Evolutionary conservation across 2,329 filamentous ascomycete genomes (phyloP), one percentile per base, ranked within the genome.

Genomic region (Pezicula radicicola): DNA sequence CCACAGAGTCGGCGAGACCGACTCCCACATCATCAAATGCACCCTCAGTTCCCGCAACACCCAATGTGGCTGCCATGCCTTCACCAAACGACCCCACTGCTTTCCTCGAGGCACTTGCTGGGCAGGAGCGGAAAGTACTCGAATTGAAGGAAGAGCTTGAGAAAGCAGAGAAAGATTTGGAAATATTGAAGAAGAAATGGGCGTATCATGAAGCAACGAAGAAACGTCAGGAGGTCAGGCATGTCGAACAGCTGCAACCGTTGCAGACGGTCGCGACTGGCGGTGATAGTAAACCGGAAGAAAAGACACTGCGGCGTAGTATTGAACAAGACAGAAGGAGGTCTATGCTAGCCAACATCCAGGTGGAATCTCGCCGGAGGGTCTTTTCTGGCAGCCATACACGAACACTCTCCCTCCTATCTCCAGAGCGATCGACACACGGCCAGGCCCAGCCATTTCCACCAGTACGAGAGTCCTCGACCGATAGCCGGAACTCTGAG

Each of bases 81-180:
- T 66, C 63, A 4, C 60, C 63, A 13, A 61, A 56, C 36, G 66
- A 68, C 49, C 54, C 64, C 5, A 61, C 47, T 21, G 60, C 57
- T 0, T 89, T 97, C 63, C 85, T 99, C 59, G 92, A 91, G 55
- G 88, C 92, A 52, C 88, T 99, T 63, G 94, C 94, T 42, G 86
- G 90, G 13, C 92, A 97, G 72, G 94, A 99, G 73, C 81, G 94
- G 52, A 85, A 84, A 59, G 93, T 99, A 2, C 74, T 99, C 52
- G 94, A 97, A 71, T 75, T 99, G 48, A 88, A 86, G 54, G 94
- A 99, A 68, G 93, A 97, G 69, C 76, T 99, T n/a, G 74, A 77
- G 21, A 86, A 85, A 54, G 93, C 94, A 6, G 93, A 99, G 67
- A 72, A 75, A 12, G 88, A 96, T 44, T 75, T 99, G 39, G 75